Evolutionary conservation across 805 yeast species (phyloP).

Genomic region (Ogataea populi-albae): DNA sequence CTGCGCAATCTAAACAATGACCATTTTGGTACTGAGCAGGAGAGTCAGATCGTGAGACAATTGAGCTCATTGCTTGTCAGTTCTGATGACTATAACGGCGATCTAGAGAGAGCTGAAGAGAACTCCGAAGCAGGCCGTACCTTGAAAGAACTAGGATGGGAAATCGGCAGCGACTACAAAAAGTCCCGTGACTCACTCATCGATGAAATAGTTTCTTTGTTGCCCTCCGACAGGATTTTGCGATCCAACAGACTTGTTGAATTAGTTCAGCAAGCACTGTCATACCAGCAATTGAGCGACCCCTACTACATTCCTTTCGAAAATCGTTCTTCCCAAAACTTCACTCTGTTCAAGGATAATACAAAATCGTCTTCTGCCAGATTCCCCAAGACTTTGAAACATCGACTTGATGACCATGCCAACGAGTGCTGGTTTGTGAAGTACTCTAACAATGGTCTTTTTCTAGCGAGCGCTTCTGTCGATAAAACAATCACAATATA

Average conservation of each 20-base stretch:
- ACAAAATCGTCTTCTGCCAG: constrained; percentile 19
- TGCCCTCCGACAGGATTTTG: constrained; percentile 44
- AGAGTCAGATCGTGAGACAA: constrained; percentile 8
- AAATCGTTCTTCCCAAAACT: constrained; percentile 15
- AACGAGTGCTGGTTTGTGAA: constrained; percentile 84
- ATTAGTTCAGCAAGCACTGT: constrained; percentile 49
- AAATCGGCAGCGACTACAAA: constrained; percentile 5
- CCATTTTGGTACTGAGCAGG: constrained; percentile 19
- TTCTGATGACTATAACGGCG: constrained; percentile 25
- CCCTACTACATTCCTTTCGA: constrained; percentile 23
- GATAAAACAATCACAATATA: constrained; percentile 65
- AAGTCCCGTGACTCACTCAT: constrained; percentile 41
- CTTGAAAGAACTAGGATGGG: constrained; percentile 21
- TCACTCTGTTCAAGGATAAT: constrained; percentile 16
- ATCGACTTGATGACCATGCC: constrained; percentile 49
- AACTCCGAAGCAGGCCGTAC: constrained; percentile 11
- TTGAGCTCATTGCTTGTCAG: constrained; percentile 23
- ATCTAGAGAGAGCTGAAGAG: not conserved
- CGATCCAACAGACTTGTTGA: constrained; percentile 53
- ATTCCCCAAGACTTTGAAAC: constrained; percentile 45
- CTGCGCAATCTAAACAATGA: constrained; percentile 31
- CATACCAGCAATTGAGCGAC: constrained; percentile 38
- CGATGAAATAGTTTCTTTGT: constrained; percentile 40
- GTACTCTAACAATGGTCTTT: constrained; percentile 75
- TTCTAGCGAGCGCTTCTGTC: constrained; percentile 72